Conservation (phyloP, 768 basidiomycete species). For the Sporobolomyces roseus region DNA sequence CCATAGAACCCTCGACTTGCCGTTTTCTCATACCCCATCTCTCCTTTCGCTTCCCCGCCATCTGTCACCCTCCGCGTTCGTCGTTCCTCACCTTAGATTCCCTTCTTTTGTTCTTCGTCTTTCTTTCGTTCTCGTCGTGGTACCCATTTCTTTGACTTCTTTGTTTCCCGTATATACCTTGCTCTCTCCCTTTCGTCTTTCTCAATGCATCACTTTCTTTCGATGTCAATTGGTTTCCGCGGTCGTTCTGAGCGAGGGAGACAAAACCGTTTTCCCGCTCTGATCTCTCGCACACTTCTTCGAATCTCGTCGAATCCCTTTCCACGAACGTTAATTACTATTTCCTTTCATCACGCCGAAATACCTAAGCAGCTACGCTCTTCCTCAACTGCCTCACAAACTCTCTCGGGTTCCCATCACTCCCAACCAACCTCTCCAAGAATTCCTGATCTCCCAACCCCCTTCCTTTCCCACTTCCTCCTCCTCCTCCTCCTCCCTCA, state of each 20-base stretch:
- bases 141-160: neutral
- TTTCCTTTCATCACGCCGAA: no score
- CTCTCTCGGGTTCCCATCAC: conserved; percentile 35
- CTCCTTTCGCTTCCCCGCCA: no score
- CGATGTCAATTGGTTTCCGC: no score
- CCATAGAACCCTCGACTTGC: no score
- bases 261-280: no score
- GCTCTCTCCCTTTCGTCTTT: neutral
- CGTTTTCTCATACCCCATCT: no score
- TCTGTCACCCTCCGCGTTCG: no score
- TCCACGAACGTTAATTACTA: no score
- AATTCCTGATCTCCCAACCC: conserved; percentile 36
- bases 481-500: conserved; percentile 13
- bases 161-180: neutral
- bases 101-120: neutral
- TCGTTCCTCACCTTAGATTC: neutral
- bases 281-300: no score
- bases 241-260: no score
- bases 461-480: no score
- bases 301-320: no score
- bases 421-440: conserved; percentile 33
- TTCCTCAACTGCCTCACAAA: conserved; percentile 14
- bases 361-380: conserved; percentile 10
- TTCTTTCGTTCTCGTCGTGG: neutral
- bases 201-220: neutral